These are phyloP conservation scores for Sugiyamaella paludigena DNA, from an alignment of 1,139 yeast species.

Conservation along the genomic window DNA sequence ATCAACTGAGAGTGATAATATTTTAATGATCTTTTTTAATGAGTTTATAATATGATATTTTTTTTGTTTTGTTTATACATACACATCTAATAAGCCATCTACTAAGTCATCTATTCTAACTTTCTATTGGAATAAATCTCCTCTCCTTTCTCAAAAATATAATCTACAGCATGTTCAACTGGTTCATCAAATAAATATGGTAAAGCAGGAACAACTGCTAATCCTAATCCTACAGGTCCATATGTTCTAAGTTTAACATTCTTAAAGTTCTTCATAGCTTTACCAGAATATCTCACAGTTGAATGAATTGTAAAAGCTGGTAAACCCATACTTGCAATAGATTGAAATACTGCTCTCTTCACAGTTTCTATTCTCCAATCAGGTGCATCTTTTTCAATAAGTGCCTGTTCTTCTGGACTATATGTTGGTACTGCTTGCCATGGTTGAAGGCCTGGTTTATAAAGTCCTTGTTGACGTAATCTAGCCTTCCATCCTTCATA, in stretches of 20 bases:
- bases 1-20: not conserved
- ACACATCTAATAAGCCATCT: too few relatives aligned
- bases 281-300: constrained; percentile 68
- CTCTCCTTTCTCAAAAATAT: constrained; percentile 58
- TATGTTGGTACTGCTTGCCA: constrained; percentile 54
- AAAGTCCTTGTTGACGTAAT: constrained; percentile 64
- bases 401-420: constrained; percentile 34
- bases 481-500: constrained; percentile 75
- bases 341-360: constrained; percentile 75
- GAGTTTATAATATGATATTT: not conserved
- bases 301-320: constrained; percentile 86
- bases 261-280: constrained; percentile 48
- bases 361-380: constrained; percentile 67
- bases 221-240: constrained; percentile 78
- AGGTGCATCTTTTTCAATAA: constrained; percentile 42
- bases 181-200: constrained; percentile 84
- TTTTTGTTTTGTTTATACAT: too few relatives aligned
- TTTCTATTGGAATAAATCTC: constrained; percentile 25
- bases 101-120: not conserved
- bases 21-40: not conserved
- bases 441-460: constrained; percentile 60
- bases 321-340: constrained; percentile 80
- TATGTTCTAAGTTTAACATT: constrained; percentile 52
- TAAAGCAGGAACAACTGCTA: constrained; percentile 72
- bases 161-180: constrained; percentile 67